Evolutionary conservation across 208 protist genomes (phyloP).

Genomic region (Porcisia deanei): DNA sequence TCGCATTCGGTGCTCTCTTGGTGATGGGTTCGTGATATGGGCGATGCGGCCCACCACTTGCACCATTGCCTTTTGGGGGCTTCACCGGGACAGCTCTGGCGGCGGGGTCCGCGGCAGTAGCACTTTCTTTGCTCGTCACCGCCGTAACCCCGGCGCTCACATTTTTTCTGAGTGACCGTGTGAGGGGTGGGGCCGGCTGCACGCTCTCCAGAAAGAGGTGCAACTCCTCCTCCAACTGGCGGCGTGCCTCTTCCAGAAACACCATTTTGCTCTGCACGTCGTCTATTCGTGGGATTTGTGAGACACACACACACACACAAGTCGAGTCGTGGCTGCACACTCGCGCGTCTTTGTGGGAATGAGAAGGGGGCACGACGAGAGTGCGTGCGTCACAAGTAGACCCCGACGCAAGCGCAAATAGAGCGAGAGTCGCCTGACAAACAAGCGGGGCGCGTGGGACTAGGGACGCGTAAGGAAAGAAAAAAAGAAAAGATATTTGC

Average conservation of each 20-base stretch:
- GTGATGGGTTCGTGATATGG: neutral
- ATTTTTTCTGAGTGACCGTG: conserved; percentile 34
- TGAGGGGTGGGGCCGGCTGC: conserved; percentile 35
- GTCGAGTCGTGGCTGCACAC: neutral
- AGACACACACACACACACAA: too few species aligned
- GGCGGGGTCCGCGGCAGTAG: neutral
- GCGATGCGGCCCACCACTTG: neutral
- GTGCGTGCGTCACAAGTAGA: too few species aligned
- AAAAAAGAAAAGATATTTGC: too few species aligned
- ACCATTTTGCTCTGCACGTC: conserved; percentile 10
- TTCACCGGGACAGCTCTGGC: neutral
- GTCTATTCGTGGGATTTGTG: neutral
- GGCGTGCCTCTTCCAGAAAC: conserved; percentile 26
- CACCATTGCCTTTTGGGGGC: conserved; percentile 1
- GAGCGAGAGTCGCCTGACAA: neutral
- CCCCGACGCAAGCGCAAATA: too few species aligned
- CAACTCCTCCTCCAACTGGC: conserved; percentile 28
- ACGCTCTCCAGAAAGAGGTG: conserved; percentile 6
- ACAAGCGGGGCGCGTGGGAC: neutral
- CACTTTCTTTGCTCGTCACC: neutral
- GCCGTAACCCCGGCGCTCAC: conserved; percentile 12
- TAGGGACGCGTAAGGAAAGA: too few species aligned
- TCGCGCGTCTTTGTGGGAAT: neutral
- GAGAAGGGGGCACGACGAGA: too few species aligned
- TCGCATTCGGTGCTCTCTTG: neutral